phyloP scores from a whole-genome alignment of 106 monocot genomes.

The Agapanthus africanus region DNA sequence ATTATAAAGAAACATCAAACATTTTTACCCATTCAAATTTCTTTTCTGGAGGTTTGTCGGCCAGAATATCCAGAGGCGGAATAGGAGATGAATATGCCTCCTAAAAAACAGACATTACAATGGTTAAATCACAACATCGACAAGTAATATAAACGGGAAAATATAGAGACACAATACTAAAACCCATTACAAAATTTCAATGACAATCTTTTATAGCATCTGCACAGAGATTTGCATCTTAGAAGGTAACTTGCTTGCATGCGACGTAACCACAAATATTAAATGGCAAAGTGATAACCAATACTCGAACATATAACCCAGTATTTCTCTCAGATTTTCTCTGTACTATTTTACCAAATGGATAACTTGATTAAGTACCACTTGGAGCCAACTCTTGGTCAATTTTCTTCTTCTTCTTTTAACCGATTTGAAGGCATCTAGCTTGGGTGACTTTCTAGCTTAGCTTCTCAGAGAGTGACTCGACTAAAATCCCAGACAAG shows the following conservation, averaged over 20 bases:
- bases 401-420: too few relatives aligned
- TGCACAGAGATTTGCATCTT: background rate
- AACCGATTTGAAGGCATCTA: too few relatives aligned
- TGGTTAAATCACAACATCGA: background rate
- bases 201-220: background rate
- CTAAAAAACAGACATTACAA: constrained; percentile 23
- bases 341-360: background rate
- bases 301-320: background rate
- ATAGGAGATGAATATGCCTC: constrained; percentile 86
- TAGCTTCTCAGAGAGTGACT: too few relatives aligned
- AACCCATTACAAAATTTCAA: background rate
- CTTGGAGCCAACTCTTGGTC: too few relatives aligned
- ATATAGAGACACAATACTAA: background rate
- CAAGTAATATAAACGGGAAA: background rate
- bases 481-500: too few relatives aligned
- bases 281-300: too few relatives aligned
- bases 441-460: too few relatives aligned
- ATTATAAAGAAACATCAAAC: background rate
- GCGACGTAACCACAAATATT: too few relatives aligned
- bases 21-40: constrained; percentile 76
- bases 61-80: constrained; percentile 81
- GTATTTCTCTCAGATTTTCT: background rate
- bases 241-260: background rate
- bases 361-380: too few relatives aligned
- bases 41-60: constrained; percentile 84